Evolutionary conservation across 2,329 filamentous ascomycete genomes (phyloP).

Genomic region (Fusarium buxicola): DNA sequence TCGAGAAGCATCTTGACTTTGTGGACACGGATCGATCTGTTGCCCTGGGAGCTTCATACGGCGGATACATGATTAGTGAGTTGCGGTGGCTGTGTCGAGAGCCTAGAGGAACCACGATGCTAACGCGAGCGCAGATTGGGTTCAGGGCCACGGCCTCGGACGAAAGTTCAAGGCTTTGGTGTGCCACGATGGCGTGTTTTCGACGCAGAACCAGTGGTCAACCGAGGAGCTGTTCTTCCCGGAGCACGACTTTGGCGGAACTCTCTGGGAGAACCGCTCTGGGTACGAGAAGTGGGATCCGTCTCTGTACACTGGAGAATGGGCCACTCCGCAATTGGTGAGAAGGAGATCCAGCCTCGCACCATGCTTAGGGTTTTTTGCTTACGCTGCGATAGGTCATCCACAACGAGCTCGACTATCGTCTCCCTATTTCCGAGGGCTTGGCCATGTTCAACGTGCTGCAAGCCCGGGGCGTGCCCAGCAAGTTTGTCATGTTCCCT

Average conservation of each 20-base stretch:
- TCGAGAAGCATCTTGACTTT: slow-evolving; percentile 73
- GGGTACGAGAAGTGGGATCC: slow-evolving; percentile 79
- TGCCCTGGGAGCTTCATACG: slow-evolving; percentile 79
- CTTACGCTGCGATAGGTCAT: slow-evolving; percentile 62
- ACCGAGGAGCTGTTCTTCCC: slow-evolving; percentile 79
- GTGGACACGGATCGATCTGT: slow-evolving; percentile 78
- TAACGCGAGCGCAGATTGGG: slow-evolving; percentile 73
- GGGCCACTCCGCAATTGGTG: slow-evolving; percentile 88
- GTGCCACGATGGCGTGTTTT: slow-evolving; percentile 89
- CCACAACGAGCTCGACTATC: slow-evolving; percentile 90
- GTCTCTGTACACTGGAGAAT: slow-evolving; percentile 71
- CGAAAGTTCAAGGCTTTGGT: slow-evolving; percentile 89
- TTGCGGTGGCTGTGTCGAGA: neutral
- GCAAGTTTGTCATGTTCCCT: slow-evolving; percentile 83
- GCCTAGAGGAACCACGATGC: slow-evolving; percentile 1
- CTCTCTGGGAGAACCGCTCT: slow-evolving; percentile 70
- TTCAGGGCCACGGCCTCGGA: slow-evolving; percentile 86
- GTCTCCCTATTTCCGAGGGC: slow-evolving; percentile 86
- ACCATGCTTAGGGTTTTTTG: neutral
- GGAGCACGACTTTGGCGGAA: slow-evolving; percentile 73
- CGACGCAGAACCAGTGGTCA: slow-evolving; percentile 72
- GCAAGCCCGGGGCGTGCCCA: slow-evolving; percentile 79
- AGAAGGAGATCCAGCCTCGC: slow-evolving; percentile 22
- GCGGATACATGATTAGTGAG: slow-evolving; percentile 79
- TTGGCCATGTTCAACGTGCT: slow-evolving; percentile 87